Base-by-base conservation (phyloP, 2,329 filamentous ascomycete species). In the Truncatella angustata region DNA sequence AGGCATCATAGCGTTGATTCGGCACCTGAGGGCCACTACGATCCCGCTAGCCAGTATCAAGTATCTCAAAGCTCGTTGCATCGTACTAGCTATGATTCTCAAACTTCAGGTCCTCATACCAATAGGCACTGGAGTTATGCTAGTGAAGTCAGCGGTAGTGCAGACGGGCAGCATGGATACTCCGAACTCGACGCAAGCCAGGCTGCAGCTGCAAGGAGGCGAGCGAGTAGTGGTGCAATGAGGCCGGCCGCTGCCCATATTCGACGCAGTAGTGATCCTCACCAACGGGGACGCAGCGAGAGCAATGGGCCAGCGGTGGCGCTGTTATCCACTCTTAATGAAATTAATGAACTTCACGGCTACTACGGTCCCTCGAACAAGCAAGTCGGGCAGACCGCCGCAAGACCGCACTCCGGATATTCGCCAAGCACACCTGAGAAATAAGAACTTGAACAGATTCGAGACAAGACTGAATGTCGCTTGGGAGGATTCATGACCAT, bases 301-400 rank as follows among this genome's bases (percentile, higher is more conserved):
- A 56, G 63, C 55, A 49, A 48, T 55, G 45, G 46, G 52, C 51
- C 18, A 51, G 59, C 18, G 35, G 58, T 60, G 30, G 48, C 55
- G 28, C 53, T 57, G 39, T 59, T 74, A 5, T 66, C 62, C 5
- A 66, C 69, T 2, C 73, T 79, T 28, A 68, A 63, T 40, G 77
- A 80, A 58, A 59, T 62, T 3, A 54, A 51, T 16, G 74, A 77
- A 52, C 66, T 77, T 47, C 76, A 80, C 49, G 77, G 77, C 3
- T 72, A 76, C 34, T 74, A 79, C 51, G 77, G 77, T 1, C 70
- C 75, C 1, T 51, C 60, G 3, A 62, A 73, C 45, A 61, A 65
- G 1, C 67, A 68, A 7, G 69, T 65, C 4, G 76, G 77, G 0
- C 71, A 79, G 60, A 79, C 73, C 12, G 63, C 68, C 1, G 63